These are phyloP conservation scores for Sclerotinia spermophila DNA, from an alignment of 2,329 filamentous ascomycete species.

Conservation along the genomic window DNA sequence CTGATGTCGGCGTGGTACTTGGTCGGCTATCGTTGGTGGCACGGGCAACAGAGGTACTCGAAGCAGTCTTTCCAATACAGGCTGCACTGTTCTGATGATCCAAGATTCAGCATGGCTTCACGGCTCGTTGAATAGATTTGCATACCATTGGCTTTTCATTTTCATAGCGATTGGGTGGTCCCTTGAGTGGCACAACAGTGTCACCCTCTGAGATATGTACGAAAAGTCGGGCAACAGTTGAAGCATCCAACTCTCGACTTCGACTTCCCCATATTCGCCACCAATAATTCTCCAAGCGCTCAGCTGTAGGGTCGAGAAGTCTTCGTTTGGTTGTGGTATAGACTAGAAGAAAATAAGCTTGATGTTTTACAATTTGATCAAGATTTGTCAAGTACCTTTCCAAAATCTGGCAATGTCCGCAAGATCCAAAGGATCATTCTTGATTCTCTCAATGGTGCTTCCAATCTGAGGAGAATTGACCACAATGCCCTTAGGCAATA, in stretches of 20 bases:
- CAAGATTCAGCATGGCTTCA: conserved; percentile 29
- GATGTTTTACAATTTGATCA: conserved; percentile 12
- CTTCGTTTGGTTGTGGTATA: conserved; percentile 58
- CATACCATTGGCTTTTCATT: conserved; percentile 44
- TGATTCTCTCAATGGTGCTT: conserved; percentile 49
- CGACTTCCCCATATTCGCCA: conserved; percentile 61
- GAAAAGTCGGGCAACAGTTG: conserved; percentile 52
- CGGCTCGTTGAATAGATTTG: conserved; percentile 19
- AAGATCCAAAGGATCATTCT: conserved; percentile 42
- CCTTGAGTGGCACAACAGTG: conserved; percentile 53
- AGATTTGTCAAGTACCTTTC: conserved; percentile 45
- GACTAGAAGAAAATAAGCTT: conserved; percentile 41
- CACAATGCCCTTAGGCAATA: conserved; percentile 56
- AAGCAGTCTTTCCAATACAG: conserved; percentile 23
- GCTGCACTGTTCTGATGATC: conserved; percentile 26
- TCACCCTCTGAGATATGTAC: conserved; percentile 56
- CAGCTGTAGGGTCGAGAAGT: conserved; percentile 58
- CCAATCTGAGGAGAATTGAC: conserved; percentile 52
- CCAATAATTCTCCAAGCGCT: conserved; percentile 62
- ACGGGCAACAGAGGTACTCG: conserved; percentile 28
- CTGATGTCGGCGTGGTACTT: conserved; percentile 24
- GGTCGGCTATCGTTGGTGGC: conserved; percentile 22
- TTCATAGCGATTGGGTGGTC: conserved; percentile 53
- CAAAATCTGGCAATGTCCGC: conserved; percentile 55
- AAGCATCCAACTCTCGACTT: conserved; percentile 47